Evolutionary conservation across 495 filamentous ascomycete genomes (phyloP), one percentile per base, ranked within the genome.

Genomic region (Penicillium tannophilum): DNA sequence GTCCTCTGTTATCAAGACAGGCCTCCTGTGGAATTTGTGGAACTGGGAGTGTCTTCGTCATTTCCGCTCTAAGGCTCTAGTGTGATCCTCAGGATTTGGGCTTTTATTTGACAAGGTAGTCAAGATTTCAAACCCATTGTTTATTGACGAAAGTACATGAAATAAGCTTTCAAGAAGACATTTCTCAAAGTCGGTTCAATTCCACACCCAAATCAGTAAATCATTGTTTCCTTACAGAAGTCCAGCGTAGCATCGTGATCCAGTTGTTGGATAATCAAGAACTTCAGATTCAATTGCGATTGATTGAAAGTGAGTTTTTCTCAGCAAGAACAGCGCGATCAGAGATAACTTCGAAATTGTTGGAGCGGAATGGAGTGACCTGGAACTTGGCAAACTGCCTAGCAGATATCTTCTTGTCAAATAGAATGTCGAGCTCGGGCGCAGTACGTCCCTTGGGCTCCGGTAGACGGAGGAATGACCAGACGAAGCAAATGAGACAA

Each of bases 371-470:
- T 24, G 88, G 84, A 58, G 88, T 79, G 4, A 88, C 85, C 47
- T 81, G 60, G 41, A 52, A 36, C 10, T 36, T 36, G 33, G 33
- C 9, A 36, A 36, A 36, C 33, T 36, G 9, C 47, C 87, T 74
- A 0, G 88, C 86, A 0, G 69, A 62, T 17, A 80, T 62, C 16
- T 61, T 54, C 5, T 58, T 53, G 12, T 67, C 57, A 55, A 82
- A 80, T 63, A 78, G 57, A 16, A 70, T 35, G 42, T 82, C 75
- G 24, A 87, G 62, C 67, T 89, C 86, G 36, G 83, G 83, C 59
- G 77, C 88, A 2, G 84, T 87, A 36, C 82, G 72, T 0, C 78
- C 80, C 47, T 77, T 84, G 6, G 82, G 82, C 63, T 89, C 86
- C 0, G 87, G 87, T 0, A 89, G 73, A 12, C 81, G 70, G 54